Evolutionary conservation across 371 early-diverging fungal genomes (phyloP).

Genomic region (Conidiobolus incongruus): DNA sequence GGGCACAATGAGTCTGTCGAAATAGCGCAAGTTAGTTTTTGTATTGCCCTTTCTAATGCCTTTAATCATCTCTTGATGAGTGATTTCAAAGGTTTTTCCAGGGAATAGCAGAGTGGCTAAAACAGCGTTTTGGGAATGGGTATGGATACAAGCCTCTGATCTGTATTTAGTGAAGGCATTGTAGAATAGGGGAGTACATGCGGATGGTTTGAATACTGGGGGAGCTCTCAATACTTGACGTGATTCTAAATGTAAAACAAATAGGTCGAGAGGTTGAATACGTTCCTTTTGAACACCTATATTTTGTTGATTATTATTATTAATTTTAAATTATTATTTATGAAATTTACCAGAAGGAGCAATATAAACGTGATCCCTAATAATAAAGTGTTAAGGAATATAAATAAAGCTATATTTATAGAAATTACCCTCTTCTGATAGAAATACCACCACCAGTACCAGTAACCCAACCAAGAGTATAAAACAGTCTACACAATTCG

Average conservation of each 20-base stretch:
- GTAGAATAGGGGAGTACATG: constrained; percentile 89
- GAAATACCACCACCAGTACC: constrained; percentile 93
- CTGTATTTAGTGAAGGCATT: constrained; percentile 73
- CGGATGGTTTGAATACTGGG: constrained; percentile 40
- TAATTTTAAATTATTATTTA: neutral
- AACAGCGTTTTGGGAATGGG: constrained; percentile 88
- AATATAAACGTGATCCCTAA: constrained; percentile 54
- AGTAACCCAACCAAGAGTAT: constrained; percentile 83
- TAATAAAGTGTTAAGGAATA: constrained; percentile 1
- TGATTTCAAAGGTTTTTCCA: constrained; percentile 51
- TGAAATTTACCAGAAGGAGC: constrained; percentile 47
- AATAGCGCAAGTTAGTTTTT: constrained; percentile 33
- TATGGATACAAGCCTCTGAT: constrained; percentile 91
- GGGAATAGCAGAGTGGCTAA: constrained; percentile 68
- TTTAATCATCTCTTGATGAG: constrained; percentile 97
- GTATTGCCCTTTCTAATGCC: constrained; percentile 69
- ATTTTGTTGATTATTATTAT: neutral
- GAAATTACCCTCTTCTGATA: constrained; percentile 46
- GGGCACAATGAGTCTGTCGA: constrained; percentile 76
- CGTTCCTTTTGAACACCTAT: constrained; percentile 89
- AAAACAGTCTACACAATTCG: constrained; percentile 77
- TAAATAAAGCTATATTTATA: neutral
- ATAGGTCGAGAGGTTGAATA: constrained; percentile 62
- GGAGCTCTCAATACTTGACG: constrained; percentile 47
- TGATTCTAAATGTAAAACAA: constrained; percentile 43